phyloP scores from a whole-genome alignment of 306 rosid genomes.

The Vigna hirtella region DNA sequence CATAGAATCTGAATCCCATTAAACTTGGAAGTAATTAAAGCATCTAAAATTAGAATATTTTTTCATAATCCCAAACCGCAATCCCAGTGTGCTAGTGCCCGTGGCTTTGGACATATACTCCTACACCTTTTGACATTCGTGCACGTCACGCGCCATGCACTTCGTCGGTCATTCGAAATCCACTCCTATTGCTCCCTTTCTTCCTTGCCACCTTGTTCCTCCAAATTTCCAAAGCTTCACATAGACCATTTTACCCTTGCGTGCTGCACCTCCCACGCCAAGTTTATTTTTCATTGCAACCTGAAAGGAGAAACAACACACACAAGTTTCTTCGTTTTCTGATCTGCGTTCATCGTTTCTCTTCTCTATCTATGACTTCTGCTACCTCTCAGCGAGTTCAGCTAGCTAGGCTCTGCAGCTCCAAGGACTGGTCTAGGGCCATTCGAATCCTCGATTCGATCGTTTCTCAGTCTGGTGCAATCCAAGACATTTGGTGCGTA shows the following conservation, averaged over 20 bases:
- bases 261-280: neutral
- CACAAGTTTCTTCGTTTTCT: no score
- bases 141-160: slow-evolving; percentile 36
- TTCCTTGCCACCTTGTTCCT: neutral
- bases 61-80: neutral
- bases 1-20: neutral
- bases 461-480: slow-evolving; percentile 63
- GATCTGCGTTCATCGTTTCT: slow-evolving; percentile 47
- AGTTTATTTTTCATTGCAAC: slow-evolving; percentile 17
- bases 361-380: slow-evolving; percentile 55
- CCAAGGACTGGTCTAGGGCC: slow-evolving; percentile 92
- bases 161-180: neutral
- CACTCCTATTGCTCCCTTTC: slow-evolving; percentile 5
- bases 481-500: slow-evolving; percentile 83
- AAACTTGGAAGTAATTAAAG: slow-evolving; percentile 21
- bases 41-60: neutral
- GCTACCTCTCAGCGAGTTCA: slow-evolving; percentile 68
- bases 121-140: neutral
- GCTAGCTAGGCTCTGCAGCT: slow-evolving; percentile 79
- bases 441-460: slow-evolving; percentile 85
- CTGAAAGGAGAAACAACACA: no score
- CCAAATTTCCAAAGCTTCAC: neutral
- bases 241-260: neutral
- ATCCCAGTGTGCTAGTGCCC: neutral
- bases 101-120: slow-evolving; percentile 9